Conservation (phyloP, 768 basidiomycete genomes). For the Suillus hirtellus region DNA sequence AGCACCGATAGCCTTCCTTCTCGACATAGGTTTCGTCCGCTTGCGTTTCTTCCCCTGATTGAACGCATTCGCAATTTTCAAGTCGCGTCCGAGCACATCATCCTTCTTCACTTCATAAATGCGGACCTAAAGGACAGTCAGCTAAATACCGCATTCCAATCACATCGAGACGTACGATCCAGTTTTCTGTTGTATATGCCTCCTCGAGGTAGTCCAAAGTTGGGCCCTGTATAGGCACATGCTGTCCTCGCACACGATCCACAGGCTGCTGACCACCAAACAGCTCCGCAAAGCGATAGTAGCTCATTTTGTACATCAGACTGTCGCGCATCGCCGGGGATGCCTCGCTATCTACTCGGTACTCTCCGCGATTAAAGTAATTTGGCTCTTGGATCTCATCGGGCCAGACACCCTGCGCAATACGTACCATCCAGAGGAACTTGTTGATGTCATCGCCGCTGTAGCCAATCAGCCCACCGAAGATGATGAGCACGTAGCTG, state of each 20-base stretch:
- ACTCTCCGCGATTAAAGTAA: constrained; percentile 96
- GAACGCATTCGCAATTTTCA: constrained; percentile 86
- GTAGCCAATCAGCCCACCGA: constrained; percentile 94
- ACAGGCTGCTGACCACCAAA: constrained; percentile 73
- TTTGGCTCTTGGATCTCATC: constrained; percentile 95
- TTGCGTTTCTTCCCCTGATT: constrained; percentile 87
- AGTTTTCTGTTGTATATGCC: constrained; percentile 99
- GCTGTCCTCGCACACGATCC: constrained; percentile 90
- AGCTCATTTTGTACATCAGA: constrained; percentile 99
- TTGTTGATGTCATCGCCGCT: constrained; percentile 99
- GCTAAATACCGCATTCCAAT: not conserved
- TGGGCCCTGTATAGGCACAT: constrained; percentile 73
- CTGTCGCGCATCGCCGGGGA: constrained; percentile 89
- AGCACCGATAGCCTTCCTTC: constrained; percentile 48
- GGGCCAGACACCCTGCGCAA: constrained; percentile 95
- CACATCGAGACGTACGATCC: constrained; percentile 71
- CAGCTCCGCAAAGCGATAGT: constrained; percentile 91
- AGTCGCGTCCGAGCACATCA: constrained; percentile 86
- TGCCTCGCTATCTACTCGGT: constrained; percentile 86
- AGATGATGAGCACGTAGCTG: constrained; percentile 95
- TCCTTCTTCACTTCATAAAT: constrained; percentile 96
- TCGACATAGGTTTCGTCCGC: constrained; percentile 65
- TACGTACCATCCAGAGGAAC: constrained; percentile 98
- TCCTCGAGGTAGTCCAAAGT: constrained; percentile 92
- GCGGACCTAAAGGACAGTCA: constrained; percentile 55